These are phyloP conservation scores for Metroxylon sagu DNA, from an alignment of 176 grass and related monocot genomes.

Conservation along the genomic window DNA sequence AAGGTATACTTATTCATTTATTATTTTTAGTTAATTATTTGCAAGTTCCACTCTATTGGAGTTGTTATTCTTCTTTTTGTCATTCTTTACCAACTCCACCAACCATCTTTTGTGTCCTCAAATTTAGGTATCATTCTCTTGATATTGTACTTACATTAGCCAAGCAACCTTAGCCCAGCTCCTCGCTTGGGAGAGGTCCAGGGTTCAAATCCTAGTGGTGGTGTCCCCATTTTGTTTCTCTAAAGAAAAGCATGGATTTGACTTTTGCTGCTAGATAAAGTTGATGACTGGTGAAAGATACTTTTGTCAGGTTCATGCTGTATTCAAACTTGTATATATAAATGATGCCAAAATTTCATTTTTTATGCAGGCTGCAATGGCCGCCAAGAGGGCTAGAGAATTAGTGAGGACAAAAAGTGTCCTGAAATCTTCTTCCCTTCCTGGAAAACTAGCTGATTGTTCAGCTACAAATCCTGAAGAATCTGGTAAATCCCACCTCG, in stretches of 20 bases:
- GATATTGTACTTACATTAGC: neutral
- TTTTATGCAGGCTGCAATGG: conserved; percentile 76
- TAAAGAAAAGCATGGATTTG: neutral
- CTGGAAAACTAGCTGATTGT: conserved; percentile 93
- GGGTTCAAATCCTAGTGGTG: too few species aligned
- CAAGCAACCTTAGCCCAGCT: neutral
- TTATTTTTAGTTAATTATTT: too few species aligned
- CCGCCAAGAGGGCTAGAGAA: conserved; percentile 89
- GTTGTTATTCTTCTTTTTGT: neutral
- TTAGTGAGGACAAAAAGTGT: conserved; percentile 89
- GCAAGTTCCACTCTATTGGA: too few species aligned
- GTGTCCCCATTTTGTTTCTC: too few species aligned
- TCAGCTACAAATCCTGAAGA: conserved; percentile 78
- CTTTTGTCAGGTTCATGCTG: neutral
- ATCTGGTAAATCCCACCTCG: conserved; percentile 40
- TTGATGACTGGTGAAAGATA: conserved; percentile 6
- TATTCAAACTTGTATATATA: neutral
- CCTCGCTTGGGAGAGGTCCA: neutral
- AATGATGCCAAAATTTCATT: conserved; percentile 1
- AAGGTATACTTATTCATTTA: conserved; percentile 36
- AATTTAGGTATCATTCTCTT: neutral
- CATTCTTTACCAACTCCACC: too few species aligned
- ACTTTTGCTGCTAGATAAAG: neutral
- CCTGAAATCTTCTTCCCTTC: conserved; percentile 88
- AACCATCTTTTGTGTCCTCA: too few species aligned